Conservation (phyloP, 345 rosid species). For the Noccaea caerulescens region DNA sequence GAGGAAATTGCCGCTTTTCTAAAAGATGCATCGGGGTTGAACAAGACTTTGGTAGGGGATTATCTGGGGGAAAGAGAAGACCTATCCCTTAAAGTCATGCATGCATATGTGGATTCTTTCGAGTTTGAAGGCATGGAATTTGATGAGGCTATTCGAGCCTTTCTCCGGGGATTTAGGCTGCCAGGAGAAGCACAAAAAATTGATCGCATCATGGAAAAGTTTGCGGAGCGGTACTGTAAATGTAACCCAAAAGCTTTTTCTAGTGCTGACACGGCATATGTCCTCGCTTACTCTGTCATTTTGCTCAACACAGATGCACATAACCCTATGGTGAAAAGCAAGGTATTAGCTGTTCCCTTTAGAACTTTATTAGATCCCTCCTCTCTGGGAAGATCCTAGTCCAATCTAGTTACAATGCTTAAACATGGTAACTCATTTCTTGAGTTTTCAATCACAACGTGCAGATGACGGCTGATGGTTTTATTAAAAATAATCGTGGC, state of each 20-base stretch:
- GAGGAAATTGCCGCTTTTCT: slow-evolving; percentile 96
- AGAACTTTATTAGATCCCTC: slow-evolving; percentile 9
- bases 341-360: slow-evolving; percentile 57
- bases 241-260: slow-evolving; percentile 93
- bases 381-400: slow-evolving; percentile 28
- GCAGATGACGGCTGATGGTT: slow-evolving; percentile 99
- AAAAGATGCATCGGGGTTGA: slow-evolving; percentile 84
- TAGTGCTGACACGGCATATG: slow-evolving; percentile 98
- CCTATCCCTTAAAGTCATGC: slow-evolving; percentile 93
- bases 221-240: slow-evolving; percentile 95
- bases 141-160: slow-evolving; percentile 92
- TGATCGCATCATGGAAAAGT: slow-evolving; percentile 99
- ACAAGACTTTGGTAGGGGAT: slow-evolving; percentile 91
- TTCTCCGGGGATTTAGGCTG: slow-evolving; percentile 88
- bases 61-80: slow-evolving; percentile 99
- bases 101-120: slow-evolving; percentile 94
- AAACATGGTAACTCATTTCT: slow-evolving; percentile 19
- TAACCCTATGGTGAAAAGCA: slow-evolving; percentile 96
- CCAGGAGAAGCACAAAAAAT: slow-evolving; percentile 99
- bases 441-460: slow-evolving; percentile 38
- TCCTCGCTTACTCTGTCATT: slow-evolving; percentile 97
- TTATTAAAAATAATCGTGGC: slow-evolving; percentile 94
- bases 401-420: slow-evolving; percentile 28
- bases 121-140: slow-evolving; percentile 88
- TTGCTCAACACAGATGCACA: slow-evolving; percentile 98